These are phyloP conservation scores for Porodaedalea pini DNA, from an alignment of 1,284 basidiomycete genomes.

Conservation along the genomic window DNA sequence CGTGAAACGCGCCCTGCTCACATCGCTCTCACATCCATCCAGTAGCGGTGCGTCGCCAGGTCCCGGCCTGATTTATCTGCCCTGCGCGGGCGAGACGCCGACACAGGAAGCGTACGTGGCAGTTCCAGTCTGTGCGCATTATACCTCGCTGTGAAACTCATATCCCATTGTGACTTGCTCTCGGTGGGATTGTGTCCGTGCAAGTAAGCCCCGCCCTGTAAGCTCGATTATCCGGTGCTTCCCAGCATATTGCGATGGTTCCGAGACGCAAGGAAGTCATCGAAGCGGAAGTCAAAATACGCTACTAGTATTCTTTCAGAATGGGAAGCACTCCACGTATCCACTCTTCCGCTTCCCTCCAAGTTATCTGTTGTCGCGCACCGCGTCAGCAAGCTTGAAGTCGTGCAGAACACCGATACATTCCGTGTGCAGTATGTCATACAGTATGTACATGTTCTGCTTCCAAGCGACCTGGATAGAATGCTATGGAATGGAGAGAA, in stretches of 20 bases:
- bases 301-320: too few species aligned
- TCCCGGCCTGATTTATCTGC: neutral
- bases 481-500: too few species aligned
- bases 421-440: too few species aligned
- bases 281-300: neutral
- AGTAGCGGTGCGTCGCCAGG: neutral
- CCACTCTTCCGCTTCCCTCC: too few species aligned
- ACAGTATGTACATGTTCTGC: too few species aligned
- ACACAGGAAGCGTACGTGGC: constrained; percentile 6
- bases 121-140: neutral
- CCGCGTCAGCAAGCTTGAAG: too few species aligned
- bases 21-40: neutral
- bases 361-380: too few species aligned
- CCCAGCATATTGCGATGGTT: neutral
- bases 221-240: neutral
- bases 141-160: neutral
- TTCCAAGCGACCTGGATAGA: too few species aligned
- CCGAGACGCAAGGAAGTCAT: neutral
- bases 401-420: too few species aligned
- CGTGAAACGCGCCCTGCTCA: neutral
- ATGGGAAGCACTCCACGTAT: too few species aligned
- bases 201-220: neutral
- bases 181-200: neutral
- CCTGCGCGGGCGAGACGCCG: neutral
- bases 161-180: neutral